A percentile compares a stretch with the other conserved stretches of the same genome.
Conservation (phyloP, 108 stramenopile species). For the Skeletonema grethae region DNA sequence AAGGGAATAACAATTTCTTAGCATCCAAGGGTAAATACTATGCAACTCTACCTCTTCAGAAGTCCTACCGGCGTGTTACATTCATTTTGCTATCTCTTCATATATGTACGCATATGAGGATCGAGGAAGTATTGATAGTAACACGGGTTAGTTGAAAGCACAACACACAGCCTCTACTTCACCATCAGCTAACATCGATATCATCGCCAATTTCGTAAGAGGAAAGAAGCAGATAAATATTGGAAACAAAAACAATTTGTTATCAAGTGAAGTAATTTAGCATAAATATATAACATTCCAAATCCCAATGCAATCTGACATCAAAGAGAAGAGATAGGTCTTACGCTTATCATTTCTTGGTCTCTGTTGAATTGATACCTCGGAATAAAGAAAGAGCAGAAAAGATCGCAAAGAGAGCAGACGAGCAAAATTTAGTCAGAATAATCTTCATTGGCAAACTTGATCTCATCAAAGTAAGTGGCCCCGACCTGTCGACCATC, state of each 20-base stretch:
- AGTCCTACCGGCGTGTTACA: neutral
- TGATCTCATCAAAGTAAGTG: conserved; percentile 71
- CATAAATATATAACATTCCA: neutral
- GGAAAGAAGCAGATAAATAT: neutral
- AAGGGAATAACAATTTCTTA: no score
- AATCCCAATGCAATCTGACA: conserved; percentile 1
- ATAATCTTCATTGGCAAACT: conserved; percentile 65
- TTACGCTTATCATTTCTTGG: conserved; percentile 7
- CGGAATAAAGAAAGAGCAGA: conserved; percentile 12
- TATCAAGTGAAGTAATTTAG: conserved; percentile 1
- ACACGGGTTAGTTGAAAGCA: neutral
- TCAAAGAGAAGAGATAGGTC: neutral
- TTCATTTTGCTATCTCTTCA: no score
- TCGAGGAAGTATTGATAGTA: neutral
- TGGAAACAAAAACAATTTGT: neutral
- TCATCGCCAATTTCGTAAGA: neutral
- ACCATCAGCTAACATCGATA: neutral
- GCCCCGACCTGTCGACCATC: conserved; percentile 81
- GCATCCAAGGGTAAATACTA: no score
- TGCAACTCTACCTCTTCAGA: no score
- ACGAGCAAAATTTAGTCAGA: conserved; percentile 17
- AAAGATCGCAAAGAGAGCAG: conserved; percentile 8
- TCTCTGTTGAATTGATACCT: neutral
- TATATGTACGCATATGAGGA: no score
- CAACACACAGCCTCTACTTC: neutral